Evolutionary conservation across 352 stramenopile species (phyloP).

Genomic region (Pythium brachiatum): DNA sequence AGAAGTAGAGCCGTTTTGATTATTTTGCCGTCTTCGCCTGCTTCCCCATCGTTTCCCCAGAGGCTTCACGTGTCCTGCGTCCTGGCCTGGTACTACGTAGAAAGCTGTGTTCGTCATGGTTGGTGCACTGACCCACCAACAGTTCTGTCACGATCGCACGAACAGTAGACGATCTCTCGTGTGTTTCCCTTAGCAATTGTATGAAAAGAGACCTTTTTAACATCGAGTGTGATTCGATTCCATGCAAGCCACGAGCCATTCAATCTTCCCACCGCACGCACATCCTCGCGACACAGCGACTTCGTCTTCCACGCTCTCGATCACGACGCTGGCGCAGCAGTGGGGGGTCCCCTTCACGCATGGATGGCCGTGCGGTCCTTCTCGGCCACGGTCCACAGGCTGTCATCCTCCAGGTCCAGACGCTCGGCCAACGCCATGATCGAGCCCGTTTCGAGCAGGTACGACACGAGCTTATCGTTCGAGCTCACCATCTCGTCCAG

Average conservation of each 20-base stretch:
- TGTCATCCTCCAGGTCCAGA: constrained; percentile 82
- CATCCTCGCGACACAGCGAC: too few species aligned
- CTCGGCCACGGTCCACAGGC: constrained; percentile 78
- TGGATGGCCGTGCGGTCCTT: constrained; percentile 86
- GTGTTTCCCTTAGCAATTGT: not conserved
- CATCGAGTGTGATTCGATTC: constrained; percentile 1
- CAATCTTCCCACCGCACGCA: not conserved
- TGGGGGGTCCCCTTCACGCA: constrained; percentile 30
- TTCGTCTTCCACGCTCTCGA: not conserved
- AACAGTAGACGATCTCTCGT: too few species aligned
- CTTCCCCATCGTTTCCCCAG: not conserved
- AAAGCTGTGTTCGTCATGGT: not conserved
- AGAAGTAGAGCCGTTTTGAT: constrained; percentile 8
- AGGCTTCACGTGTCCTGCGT: not conserved
- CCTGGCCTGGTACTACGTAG: not conserved
- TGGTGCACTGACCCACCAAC: too few species aligned
- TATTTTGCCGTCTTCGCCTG: constrained; percentile 4
- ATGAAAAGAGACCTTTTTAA: constrained; percentile 2
- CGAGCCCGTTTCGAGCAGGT: constrained; percentile 79
- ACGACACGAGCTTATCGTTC: constrained; percentile 85
- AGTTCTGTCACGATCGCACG: too few species aligned
- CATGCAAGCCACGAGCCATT: not conserved
- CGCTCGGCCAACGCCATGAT: constrained; percentile 84
- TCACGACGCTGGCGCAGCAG: not conserved
- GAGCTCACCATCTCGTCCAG: constrained; percentile 83